phyloP scores from a whole-genome alignment of 2,329 filamentous ascomycete species.

The Neofusicoccum cordaticola region DNA sequence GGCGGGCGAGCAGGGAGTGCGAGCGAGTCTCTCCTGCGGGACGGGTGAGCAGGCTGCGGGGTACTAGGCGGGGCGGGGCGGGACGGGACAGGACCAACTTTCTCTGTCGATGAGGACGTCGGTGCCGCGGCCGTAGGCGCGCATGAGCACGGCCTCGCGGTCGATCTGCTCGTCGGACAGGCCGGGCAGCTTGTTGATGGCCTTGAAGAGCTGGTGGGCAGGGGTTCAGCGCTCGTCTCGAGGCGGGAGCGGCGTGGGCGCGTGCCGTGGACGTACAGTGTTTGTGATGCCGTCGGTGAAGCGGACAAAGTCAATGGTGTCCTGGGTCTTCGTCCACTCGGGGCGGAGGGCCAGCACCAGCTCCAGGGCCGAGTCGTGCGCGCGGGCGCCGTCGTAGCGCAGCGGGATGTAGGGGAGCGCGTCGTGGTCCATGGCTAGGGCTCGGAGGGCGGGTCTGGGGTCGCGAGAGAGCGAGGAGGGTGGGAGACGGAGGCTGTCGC shows the following conservation, averaged over 20 bases:
- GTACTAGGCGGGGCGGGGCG: neutral
- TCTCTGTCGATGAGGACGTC: conserved; percentile 95
- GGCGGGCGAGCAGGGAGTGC: conserved; percentile 81
- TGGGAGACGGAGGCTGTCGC: neutral
- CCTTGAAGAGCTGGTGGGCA: conserved; percentile 62
- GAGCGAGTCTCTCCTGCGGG: conserved; percentile 55
- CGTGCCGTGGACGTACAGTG: conserved; percentile 56
- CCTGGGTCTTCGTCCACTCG: conserved; percentile 73
- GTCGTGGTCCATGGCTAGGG: conserved; percentile 15
- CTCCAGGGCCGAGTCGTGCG: conserved; percentile 72
- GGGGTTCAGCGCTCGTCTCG: conserved; percentile 4
- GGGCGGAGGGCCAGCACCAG: conserved; percentile 78
- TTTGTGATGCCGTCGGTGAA: conserved; percentile 99
- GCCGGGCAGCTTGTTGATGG: conserved; percentile 67
- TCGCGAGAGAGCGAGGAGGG: neutral
- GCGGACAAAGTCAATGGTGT: conserved; percentile 76
- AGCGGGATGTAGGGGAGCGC: conserved; percentile 63
- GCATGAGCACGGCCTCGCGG: conserved; percentile 78
- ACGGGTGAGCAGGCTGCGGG: neutral
- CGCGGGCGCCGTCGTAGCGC: conserved; percentile 73
- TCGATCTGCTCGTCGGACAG: conserved; percentile 75
- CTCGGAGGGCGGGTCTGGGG: neutral
- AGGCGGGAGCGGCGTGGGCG: conserved; percentile 1
- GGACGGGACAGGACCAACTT: conserved; percentile 52
- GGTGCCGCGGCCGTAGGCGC: conserved; percentile 92